Base-by-base conservation (phyloP, 2,329 filamentous ascomycete genomes). In the Aspergillus costaricaensis region DNA sequence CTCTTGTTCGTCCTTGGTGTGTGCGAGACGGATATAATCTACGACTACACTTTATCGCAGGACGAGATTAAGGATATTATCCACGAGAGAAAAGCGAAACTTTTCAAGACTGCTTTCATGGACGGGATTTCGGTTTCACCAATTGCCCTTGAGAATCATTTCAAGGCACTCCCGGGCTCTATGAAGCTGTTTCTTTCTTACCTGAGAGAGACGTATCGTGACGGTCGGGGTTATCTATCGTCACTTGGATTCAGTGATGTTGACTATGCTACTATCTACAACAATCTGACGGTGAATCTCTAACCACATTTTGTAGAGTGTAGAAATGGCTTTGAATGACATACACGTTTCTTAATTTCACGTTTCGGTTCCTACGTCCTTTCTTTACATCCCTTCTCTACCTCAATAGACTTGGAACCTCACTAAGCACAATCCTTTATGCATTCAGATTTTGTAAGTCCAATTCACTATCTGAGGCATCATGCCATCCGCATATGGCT, bases 1-100 rank as follows among this genome's bases (percentile, higher is more conserved):
- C 72, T 92, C 8, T 79, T 91, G 41, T 77, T 83, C 25, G 79
- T 91, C 27, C 86, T 86, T 8, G 86, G 87, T 4, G 86, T 91
- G 0, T 74, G 80, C 1, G 82, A 86, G 64, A 78, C 84, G 36
- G 71, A 76, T 4, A 82, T 91, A n/a, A 88, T 87, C 0, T 74
- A 81, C 7, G 90, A 92, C 72, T 92, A 92, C 72, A 17, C 38
- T 4, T n/a, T 41, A 2, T 51, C 57, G 9, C 21, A 43, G 27
- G 39, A 41, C 2, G 49, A 21, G 2, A 58, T 58, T 10, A 27
- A 47, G 38, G 8, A 15, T 14, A 49, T 49, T 8, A 30, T 49
- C 3, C 47, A 15, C 7, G 47, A 32, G 23, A 49, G 47, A 15
- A 23, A 15, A 25, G 14, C 10, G 25, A 49, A 49, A 15, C n/a